Percentiles rank a stretch among this genome's conserved stretches.
These are phyloP conservation scores for Ampelocalamus luodianensis DNA, from an alignment of 176 grass and related monocot genomes.

Conservation along the genomic window DNA sequence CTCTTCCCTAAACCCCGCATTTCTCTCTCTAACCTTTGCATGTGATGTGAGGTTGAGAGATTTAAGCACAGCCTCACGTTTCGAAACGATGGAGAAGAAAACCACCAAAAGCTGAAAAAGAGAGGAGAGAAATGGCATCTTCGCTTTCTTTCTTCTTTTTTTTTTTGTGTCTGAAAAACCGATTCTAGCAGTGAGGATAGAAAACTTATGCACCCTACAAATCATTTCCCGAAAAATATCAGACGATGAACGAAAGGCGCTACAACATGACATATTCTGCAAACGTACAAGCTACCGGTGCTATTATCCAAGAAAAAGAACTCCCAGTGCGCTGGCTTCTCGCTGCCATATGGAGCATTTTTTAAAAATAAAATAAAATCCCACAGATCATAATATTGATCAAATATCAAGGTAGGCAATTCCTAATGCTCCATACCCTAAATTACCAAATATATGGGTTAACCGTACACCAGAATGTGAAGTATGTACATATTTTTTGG, in stretches of 20 bases:
- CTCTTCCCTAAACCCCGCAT: conserved; percentile 43
- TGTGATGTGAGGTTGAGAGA: conserved; percentile 49
- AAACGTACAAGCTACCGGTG: background rate
- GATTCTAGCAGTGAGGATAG: too few relatives aligned
- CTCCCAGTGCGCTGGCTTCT: background rate
- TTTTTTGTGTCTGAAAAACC: background rate
- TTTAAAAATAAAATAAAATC: background rate
- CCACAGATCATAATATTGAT: too few relatives aligned
- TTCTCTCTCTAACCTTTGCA: conserved; percentile 62
- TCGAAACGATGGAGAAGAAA: conserved; percentile 1
- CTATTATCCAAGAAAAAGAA: background rate
- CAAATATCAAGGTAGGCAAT: background rate
- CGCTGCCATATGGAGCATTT: background rate
- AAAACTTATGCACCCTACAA: background rate
- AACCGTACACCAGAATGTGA: too few relatives aligned
- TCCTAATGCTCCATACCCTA: background rate
- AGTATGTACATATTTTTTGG: too few relatives aligned
- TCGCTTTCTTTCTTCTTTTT: background rate
- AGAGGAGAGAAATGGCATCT: background rate
- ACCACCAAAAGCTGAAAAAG: conserved; percentile 8
- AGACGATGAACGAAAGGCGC: background rate
- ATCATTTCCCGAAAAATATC: background rate
- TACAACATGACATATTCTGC: background rate
- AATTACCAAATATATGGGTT: background rate
- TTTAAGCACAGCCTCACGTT: conserved; percentile 53